Evolutionary conservation across 306 rosid genomes (phyloP), one percentile per base, ranked within the genome.

Genomic region (Leucaena leucocephala): DNA sequence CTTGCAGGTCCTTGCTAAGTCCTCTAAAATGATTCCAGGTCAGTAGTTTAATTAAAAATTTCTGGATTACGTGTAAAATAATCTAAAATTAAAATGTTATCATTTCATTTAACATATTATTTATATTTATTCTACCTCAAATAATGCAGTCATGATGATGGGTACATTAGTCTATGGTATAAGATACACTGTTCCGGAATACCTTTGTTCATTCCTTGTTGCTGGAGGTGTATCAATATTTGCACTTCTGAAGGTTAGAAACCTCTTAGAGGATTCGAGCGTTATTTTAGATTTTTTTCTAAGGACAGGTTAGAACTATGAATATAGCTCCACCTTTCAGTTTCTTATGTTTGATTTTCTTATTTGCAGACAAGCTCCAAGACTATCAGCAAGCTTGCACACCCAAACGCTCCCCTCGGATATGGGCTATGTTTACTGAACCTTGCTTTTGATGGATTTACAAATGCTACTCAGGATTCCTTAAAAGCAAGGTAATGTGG

Each of bases 11-110:
- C 86, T 95, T 86, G 99, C 98, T 14, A 95, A 95, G 85, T 93
- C 99, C 17, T 95, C 99, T 12, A 95, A 95, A 87, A 95, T 93
- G 99, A 95, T 95, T 84, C 99, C 99, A 88, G 99, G 99, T 92
- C 46, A 81, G 97, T 79, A 66, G 16, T 27, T 27, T 27, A 27
- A 16, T 16, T 2, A 36, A 64, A 8, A 64, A 54, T 57, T 15
- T 68, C 35, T 5, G 77, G 19, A 49, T 67, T 54, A 8, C n/a
- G 7, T n/a, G 75, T 27, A 35, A 61, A 59, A 21, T 68, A 52
- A 67, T 55, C 38, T 15, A 67, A 68, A 44, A 59, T 81, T 62
- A 34, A 61, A 27, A 27, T 34, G 68, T 10, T 58, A 35, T 35
- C 10, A 44, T 81, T 65, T 16, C 27, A 15, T 14, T 16, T 50